A percentile compares a stretch with the other conserved stretches of the same genome.
phyloP scores from a whole-genome alignment of 2,329 filamentous ascomycete genomes.

The Aspergillus novoparasiticus region DNA sequence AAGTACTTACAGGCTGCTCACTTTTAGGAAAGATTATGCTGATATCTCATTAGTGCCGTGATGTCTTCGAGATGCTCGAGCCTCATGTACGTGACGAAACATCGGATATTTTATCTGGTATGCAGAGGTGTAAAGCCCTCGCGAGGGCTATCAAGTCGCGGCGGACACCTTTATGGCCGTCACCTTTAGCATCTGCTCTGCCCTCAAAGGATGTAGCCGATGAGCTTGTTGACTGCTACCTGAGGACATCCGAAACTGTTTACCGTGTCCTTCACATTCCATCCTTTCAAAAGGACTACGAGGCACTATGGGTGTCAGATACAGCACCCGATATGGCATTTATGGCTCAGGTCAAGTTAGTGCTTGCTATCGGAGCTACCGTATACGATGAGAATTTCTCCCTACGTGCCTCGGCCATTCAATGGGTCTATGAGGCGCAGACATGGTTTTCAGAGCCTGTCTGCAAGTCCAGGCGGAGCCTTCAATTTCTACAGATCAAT shows the following conservation, averaged over 20 bases:
- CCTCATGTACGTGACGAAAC: conserved; percentile 40
- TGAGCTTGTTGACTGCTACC: conserved; percentile 54
- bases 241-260: conserved; percentile 58
- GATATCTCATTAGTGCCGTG: conserved; percentile 16
- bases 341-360: conserved; percentile 59
- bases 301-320: conserved; percentile 50
- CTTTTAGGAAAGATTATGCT: not conserved
- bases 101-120: conserved; percentile 36
- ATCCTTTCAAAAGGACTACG: conserved; percentile 58
- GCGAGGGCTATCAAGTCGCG: conserved; percentile 56
- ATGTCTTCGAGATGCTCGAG: conserved; percentile 50
- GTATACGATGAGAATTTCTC: conserved; percentile 56
- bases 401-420: conserved; percentile 51
- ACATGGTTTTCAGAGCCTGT: conserved; percentile 57
- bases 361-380: conserved; percentile 59
- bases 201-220: conserved; percentile 50
- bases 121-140: conserved; percentile 58
- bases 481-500: conserved; percentile 54
- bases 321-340: conserved; percentile 45
- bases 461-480: conserved; percentile 54
- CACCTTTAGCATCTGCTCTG: conserved; percentile 44
- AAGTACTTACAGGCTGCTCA: conserved; percentile 17
- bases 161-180: conserved; percentile 54
- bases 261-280: conserved; percentile 61
- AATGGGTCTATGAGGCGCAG: conserved; percentile 62